Evolutionary conservation across 768 basidiomycete species (phyloP).

Genomic region (Boletus huronensis): DNA sequence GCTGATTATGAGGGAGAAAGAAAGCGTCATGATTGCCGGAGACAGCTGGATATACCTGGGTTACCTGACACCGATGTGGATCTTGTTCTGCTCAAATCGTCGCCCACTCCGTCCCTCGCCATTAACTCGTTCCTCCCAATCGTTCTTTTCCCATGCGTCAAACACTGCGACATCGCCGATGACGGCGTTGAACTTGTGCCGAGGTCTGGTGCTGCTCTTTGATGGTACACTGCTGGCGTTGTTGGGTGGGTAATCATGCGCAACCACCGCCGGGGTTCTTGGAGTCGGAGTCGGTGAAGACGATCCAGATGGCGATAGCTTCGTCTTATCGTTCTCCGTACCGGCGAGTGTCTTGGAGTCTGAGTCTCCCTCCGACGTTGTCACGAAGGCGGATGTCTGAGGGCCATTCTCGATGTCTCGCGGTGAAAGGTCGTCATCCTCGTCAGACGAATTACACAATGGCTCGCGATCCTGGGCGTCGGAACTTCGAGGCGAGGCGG

Average conservation of each 20-base stretch:
- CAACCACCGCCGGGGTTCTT: background rate
- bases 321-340: constrained; percentile 14
- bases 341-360: constrained; percentile 20
- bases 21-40: background rate
- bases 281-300: constrained; percentile 16
- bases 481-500: constrained; percentile 37
- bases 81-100: constrained; percentile 38
- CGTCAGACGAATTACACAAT: constrained; percentile 57
- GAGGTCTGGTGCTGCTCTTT: constrained; percentile 20
- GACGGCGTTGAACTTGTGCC: constrained; percentile 20
- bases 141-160: constrained; percentile 43
- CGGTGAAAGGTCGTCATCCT: constrained; percentile 39
- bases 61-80: constrained; percentile 30
- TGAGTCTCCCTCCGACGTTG: constrained; percentile 26
- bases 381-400: constrained; percentile 34
- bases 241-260: constrained; percentile 56
- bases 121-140: constrained; percentile 49
- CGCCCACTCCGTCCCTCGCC: constrained; percentile 48
- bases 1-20: constrained; percentile 1
- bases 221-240: constrained; percentile 38
- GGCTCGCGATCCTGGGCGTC: constrained; percentile 54
- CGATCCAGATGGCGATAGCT: constrained; percentile 8
- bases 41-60: background rate
- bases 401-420: constrained; percentile 48
- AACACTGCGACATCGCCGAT: constrained; percentile 11